These are phyloP conservation scores for Peronosclerospora sorghi DNA, from an alignment of 352 stramenopile genomes.

Conservation along the genomic window DNA sequence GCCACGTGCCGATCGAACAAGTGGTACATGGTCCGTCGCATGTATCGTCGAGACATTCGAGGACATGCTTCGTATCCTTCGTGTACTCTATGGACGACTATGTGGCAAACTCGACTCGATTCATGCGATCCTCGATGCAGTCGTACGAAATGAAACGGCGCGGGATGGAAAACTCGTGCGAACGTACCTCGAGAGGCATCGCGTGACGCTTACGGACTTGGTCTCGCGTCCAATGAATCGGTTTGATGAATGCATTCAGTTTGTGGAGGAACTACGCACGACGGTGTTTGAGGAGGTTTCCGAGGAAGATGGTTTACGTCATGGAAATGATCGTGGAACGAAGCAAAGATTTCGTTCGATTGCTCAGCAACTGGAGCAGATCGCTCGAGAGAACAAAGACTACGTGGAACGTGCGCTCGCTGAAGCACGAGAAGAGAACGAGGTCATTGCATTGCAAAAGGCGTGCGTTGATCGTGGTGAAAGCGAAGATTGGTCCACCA, in stretches of 20 bases:
- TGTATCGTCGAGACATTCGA: constrained; percentile 14
- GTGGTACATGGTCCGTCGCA: constrained; percentile 1
- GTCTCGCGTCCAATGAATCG: constrained; percentile 14
- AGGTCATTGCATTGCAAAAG: constrained; percentile 26
- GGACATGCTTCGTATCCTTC: constrained; percentile 20
- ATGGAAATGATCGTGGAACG: constrained; percentile 2
- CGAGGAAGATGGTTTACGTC: background rate
- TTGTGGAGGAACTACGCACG: constrained; percentile 22
- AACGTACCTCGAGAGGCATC: constrained; percentile 12
- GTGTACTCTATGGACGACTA: constrained; percentile 18
- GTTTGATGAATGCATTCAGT: constrained; percentile 24
- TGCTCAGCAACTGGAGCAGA: constrained; percentile 16
- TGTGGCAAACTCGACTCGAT: constrained; percentile 10
- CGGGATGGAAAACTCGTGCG: constrained; percentile 9
- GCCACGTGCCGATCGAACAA: background rate
- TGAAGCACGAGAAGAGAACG: constrained; percentile 17
- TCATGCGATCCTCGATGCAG: constrained; percentile 5
- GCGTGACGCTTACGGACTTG: constrained; percentile 13
- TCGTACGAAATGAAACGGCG: background rate
- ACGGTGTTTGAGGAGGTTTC: constrained; percentile 6
- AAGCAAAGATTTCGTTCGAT: constrained; percentile 9
- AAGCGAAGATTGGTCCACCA: constrained; percentile 18
- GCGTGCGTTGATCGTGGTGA: constrained; percentile 12
- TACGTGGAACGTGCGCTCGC: constrained; percentile 19
- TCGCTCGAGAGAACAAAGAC: constrained; percentile 22